Percentiles rank a stretch among this genome's conserved stretches.
phyloP scores from a whole-genome alignment of 768 basidiomycete genomes.

The Mycena crocata region DNA sequence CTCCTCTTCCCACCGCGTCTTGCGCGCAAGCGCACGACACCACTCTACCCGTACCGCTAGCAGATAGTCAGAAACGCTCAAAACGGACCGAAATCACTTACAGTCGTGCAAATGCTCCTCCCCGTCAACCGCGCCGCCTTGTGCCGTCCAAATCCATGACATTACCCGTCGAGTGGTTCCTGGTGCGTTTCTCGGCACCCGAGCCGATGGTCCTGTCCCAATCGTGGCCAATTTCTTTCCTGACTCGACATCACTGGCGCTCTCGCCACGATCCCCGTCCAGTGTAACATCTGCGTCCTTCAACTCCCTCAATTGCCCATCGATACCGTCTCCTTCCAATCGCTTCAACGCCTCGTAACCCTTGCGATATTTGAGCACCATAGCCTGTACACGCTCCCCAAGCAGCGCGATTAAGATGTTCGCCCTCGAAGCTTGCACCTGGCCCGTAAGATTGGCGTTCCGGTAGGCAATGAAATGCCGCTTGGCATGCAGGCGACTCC shows the following conservation, averaged over 20 bases:
- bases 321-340: background rate
- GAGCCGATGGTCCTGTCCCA: background rate
- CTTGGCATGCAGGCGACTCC: background rate
- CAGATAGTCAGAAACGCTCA: background rate
- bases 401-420: background rate
- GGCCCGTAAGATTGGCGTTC: slow-evolving; percentile 1
- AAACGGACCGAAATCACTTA: background rate
- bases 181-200: background rate
- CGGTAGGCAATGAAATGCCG: slow-evolving; percentile 5
- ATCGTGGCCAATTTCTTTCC: background rate
- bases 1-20: slow-evolving; percentile 1
- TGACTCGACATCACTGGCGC: background rate
- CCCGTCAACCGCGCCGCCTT: background rate
- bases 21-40: background rate
- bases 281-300: background rate
- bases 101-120: background rate
- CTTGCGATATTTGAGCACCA: background rate
- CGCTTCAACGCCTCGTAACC: background rate
- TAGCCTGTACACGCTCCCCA: background rate
- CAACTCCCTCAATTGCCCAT: background rate
- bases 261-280: background rate
- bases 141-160: slow-evolving; percentile 1
- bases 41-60: background rate
- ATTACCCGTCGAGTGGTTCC: background rate
- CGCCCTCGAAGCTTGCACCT: background rate